A percentile compares a stretch with the other conserved stretches of the same genome.
Conservation (phyloP, 768 basidiomycete genomes). For the Xanthoconium stramineum region DNA sequence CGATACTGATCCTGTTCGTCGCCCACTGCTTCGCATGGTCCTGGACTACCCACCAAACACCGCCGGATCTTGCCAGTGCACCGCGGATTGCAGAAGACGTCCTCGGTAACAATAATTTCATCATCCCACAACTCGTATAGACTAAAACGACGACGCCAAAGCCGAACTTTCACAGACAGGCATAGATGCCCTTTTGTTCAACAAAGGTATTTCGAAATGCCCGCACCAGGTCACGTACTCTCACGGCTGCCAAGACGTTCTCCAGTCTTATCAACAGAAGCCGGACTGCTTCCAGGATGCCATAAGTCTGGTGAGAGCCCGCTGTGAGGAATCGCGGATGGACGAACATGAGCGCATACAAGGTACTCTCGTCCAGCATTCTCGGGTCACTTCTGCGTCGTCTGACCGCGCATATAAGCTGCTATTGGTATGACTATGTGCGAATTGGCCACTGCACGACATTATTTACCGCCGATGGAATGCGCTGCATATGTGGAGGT, state of each 20-base stretch:
- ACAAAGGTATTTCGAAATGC: constrained; percentile 14
- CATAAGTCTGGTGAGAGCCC: constrained; percentile 43
- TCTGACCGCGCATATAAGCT: constrained; percentile 42
- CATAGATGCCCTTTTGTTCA: constrained; percentile 14
- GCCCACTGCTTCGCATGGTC: constrained; percentile 25
- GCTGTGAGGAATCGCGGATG: constrained; percentile 57
- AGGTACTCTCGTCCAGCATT: constrained; percentile 36
- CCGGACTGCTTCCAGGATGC: constrained; percentile 65
- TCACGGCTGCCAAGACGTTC: constrained; percentile 28
- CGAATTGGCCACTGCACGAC: constrained; percentile 71
- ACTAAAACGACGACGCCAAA: constrained; percentile 14
- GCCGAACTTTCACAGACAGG: constrained; percentile 21
- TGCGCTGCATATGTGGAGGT: constrained; percentile 36
- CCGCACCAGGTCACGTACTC: neutral
- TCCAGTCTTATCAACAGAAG: constrained; percentile 42
- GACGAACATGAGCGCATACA: constrained; percentile 58
- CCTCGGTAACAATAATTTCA: constrained; percentile 17
- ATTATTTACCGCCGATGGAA: constrained; percentile 66
- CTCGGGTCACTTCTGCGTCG: neutral
- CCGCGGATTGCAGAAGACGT: constrained; percentile 3
- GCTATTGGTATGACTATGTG: constrained; percentile 78
- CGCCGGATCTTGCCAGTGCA: constrained; percentile 13
- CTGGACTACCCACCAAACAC: constrained; percentile 26
- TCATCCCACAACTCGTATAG: neutral
- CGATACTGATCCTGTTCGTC: constrained; percentile 6